Conservation (phyloP, 345 rosid genomes). For the Syzygium oleosum region DNA sequence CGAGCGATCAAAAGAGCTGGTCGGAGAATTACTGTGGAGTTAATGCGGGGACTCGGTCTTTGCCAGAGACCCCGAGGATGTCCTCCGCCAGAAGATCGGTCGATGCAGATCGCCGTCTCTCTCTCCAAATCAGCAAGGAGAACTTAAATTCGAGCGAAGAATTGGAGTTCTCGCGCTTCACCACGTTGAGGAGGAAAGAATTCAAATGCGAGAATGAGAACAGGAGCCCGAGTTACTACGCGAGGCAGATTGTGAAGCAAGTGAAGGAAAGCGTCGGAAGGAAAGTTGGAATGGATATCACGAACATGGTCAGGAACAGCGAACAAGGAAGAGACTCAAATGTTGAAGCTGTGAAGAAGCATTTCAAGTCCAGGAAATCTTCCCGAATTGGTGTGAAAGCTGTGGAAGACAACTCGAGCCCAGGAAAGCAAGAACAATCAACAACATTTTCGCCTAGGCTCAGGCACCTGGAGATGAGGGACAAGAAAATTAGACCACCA, state of each 20-base stretch:
- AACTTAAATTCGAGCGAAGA: constrained; percentile 29
- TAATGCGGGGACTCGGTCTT: constrained; percentile 40
- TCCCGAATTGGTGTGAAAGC: not conserved
- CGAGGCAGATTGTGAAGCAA: constrained; percentile 74
- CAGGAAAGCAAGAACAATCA: not conserved
- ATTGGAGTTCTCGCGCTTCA: constrained; percentile 28
- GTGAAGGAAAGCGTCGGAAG: constrained; percentile 59
- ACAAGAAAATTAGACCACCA: not conserved
- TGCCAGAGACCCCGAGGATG: constrained; percentile 81
- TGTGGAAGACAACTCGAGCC: constrained; percentile 18
- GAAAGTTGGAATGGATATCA: constrained; percentile 68
- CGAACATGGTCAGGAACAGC: constrained; percentile 49
- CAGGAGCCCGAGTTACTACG: constrained; percentile 50
- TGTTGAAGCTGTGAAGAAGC: constrained; percentile 36
- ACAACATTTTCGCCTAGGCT: constrained; percentile 43
- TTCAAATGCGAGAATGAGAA: constrained; percentile 29
- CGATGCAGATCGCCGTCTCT: constrained; percentile 50
- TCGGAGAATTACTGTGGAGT: constrained; percentile 2
- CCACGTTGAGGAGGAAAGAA: constrained; percentile 32
- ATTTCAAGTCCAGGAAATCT: constrained; percentile 15
- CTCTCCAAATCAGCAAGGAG: constrained; percentile 75
- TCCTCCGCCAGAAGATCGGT: constrained; percentile 73
- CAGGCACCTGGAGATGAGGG: constrained; percentile 19
- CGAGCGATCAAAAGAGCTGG: constrained; percentile 3
- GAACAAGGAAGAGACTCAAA: constrained; percentile 29